phyloP scores from a whole-genome alignment of 2,329 filamentous ascomycete species.

The Penicillium sp. region DNA sequence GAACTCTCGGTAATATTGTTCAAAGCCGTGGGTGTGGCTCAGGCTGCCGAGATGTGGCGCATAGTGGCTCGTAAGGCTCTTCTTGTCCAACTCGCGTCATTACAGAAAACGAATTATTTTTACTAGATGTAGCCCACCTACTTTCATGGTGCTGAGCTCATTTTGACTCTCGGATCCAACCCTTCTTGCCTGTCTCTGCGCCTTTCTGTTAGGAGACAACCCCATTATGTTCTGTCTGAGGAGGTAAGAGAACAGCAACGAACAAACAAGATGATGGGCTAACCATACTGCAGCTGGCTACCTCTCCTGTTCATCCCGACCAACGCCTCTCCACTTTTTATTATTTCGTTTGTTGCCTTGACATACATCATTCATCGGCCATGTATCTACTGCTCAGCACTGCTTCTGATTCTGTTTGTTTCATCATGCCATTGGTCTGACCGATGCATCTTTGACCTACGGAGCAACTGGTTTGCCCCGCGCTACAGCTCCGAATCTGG shows the following conservation, averaged over 20 bases:
- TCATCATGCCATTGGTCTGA: slow-evolving; percentile 89
- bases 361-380: slow-evolving; percentile 96
- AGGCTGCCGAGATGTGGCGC: slow-evolving; percentile 8
- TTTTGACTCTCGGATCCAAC: not conserved
- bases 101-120: not conserved
- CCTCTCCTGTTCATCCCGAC: slow-evolving; percentile 86
- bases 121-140: not conserved
- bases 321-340: slow-evolving; percentile 80
- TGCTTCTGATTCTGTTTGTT: slow-evolving; percentile 90
- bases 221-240: slow-evolving; percentile 64
- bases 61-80: slow-evolving; percentile 11
- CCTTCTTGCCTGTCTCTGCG: not conserved
- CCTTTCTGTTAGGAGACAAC: slow-evolving; percentile 1
- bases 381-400: slow-evolving; percentile 95
- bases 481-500: slow-evolving; percentile 50
- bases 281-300: slow-evolving; percentile 62
- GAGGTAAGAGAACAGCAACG: slow-evolving; percentile 49
- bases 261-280: not conserved
- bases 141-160: not conserved
- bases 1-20: slow-evolving; percentile 18
- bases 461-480: slow-evolving; percentile 90
- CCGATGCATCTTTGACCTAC: slow-evolving; percentile 89
- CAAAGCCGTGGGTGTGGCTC: slow-evolving; percentile 19
- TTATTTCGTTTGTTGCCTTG: slow-evolving; percentile 84
- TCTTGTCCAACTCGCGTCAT: slow-evolving; percentile 10